Evolutionary conservation across 2,329 filamentous ascomycete species (phyloP).

Genomic region (Pezicula rhizophila): DNA sequence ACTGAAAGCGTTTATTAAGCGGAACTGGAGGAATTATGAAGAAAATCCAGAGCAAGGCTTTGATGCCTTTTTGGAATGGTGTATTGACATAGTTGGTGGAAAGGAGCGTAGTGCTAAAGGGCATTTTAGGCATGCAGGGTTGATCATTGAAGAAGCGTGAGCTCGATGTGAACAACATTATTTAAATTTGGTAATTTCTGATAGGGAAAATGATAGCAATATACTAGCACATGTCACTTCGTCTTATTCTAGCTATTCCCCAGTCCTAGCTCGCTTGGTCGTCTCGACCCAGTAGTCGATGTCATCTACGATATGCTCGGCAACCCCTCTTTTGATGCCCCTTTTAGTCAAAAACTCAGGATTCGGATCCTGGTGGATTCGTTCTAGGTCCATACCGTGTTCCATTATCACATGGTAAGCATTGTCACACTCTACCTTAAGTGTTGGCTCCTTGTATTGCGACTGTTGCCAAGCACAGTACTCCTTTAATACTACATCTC

Average conservation of each 20-base stretch:
- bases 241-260: slow-evolving; percentile 7
- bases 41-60: slow-evolving; percentile 13
- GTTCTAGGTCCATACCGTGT: not conserved
- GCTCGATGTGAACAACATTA: not conserved
- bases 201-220: slow-evolving; percentile 1
- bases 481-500: slow-evolving; percentile 18
- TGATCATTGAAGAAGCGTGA: slow-evolving; percentile 13
- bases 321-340: slow-evolving; percentile 25
- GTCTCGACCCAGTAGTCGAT: slow-evolving; percentile 20
- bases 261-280: slow-evolving; percentile 7
- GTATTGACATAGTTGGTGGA: slow-evolving; percentile 17
- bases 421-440: slow-evolving; percentile 12
- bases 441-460: slow-evolving; percentile 11
- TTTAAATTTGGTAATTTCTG: no score
- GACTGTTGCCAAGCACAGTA: slow-evolving; percentile 25
- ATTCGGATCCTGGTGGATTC: slow-evolving; percentile 24
- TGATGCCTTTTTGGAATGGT: slow-evolving; percentile 19
- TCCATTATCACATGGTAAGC: no score
- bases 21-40: slow-evolving; percentile 17
- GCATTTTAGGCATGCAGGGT: slow-evolving; percentile 17
- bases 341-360: slow-evolving; percentile 24
- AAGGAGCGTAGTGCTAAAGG: slow-evolving; percentile 15
- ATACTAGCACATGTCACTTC: not conserved
- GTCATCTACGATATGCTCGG: slow-evolving; percentile 25
- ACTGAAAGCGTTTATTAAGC: slow-evolving; percentile 20